Evolutionary conservation across 176 grass and related monocot genomes (phyloP), one percentile per base, ranked within the genome.

Genomic region (Elymus sibiricus): DNA sequence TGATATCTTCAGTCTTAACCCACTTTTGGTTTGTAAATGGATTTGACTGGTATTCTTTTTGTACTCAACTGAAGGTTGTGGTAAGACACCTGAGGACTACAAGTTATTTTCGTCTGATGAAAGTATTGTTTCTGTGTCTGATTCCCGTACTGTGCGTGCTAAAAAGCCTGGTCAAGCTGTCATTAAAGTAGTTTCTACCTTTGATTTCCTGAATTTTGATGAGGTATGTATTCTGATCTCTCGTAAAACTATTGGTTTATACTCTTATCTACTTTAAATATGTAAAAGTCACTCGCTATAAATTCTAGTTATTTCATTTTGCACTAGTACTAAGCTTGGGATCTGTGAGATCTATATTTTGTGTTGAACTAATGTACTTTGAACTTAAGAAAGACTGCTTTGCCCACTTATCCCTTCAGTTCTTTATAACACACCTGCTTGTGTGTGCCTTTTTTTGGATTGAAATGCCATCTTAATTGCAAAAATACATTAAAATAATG

Each of bases 41-140:
- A 76, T 26, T 84, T 88, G 26, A 56, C 84, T 87, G 84, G 43
- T 70, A 92, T 64, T 83, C 53, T 16, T 88, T 40, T 89, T 81
- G 34, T 70, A 75, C 91, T 73, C 47, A 79, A 47, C 34, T 81
- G 59, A 91, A 95, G 97, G 97, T 81, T 95, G 96, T 92, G 90
- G 94, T 78, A 91, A 83, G 81, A 88, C 68, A 15, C 79, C 44
- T 53, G 81, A 90, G 74, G 90, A 98, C 64, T 98, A 94, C 86
- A 92, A 88, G 81, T 91, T 94, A 82, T 92, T 80, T 90, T 95
- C 97, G n/a, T 98, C 94, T 65, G 75, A 98, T 67, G 82, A 88
- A 74, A 34, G 19, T 82, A 67, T 94, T 82, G 91, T 88, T 89
- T 98, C 84, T 80, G 81, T 94, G 58, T 98, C 90, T 85, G 87